These are phyloP conservation scores for Suhomyces guaymorum DNA, from an alignment of 1,139 yeast genomes.

Conservation along the genomic window DNA sequence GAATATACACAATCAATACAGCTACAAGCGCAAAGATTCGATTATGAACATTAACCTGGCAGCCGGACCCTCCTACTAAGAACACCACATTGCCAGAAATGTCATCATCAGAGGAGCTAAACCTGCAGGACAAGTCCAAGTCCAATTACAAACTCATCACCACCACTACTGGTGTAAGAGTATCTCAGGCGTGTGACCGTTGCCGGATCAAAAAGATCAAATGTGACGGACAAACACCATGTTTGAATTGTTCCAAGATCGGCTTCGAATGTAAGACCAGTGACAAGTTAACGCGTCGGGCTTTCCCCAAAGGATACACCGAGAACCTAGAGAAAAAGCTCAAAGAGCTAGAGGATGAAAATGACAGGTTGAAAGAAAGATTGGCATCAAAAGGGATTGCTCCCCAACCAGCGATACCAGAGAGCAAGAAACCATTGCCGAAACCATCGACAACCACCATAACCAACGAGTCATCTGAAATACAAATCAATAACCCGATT, in stretches of 20 bases:
- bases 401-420: background rate
- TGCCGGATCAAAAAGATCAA: constrained; percentile 75
- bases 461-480: constrained; percentile 17
- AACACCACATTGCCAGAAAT: too few relatives aligned
- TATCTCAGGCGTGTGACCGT: constrained; percentile 79
- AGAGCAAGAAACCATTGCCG: background rate
- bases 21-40: background rate
- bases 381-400: background rate
- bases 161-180: constrained; percentile 47
- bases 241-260: constrained; percentile 63
- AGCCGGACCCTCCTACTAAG: background rate
- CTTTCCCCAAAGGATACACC: constrained; percentile 60
- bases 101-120: constrained; percentile 5
- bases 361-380: constrained; percentile 34
- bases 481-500: constrained; percentile 47
- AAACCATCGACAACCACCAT: constrained; percentile 12
- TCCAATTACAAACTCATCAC: constrained; percentile 41
- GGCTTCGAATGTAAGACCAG: constrained; percentile 70
- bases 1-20: background rate
- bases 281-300: constrained; percentile 68
- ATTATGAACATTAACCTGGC: constrained; percentile 1
- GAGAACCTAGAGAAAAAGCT: constrained; percentile 67
- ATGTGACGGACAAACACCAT: constrained; percentile 73
- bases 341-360: constrained; percentile 61
- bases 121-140: constrained; percentile 14